These are phyloP conservation scores for Penicillium sp. DNA, from an alignment of 2,329 filamentous ascomycete genomes.

Conservation along the genomic window DNA sequence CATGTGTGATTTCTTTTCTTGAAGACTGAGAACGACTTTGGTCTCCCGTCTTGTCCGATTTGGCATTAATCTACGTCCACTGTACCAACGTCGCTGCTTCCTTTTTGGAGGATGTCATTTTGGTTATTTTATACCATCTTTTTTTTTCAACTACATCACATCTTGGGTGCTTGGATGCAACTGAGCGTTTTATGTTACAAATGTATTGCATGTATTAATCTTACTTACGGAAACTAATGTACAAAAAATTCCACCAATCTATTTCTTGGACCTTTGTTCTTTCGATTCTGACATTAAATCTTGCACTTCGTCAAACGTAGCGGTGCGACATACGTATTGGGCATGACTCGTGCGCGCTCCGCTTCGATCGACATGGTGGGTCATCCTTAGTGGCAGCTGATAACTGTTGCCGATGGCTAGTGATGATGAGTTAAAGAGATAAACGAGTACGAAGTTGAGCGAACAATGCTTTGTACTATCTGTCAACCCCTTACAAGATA, in stretches of 20 bases:
- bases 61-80: background rate
- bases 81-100: background rate
- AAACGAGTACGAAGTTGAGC: background rate
- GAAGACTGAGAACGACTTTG: background rate
- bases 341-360: background rate
- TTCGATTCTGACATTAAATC: background rate
- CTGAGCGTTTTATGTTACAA: background rate
- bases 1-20: background rate
- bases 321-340: background rate
- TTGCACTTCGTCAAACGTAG: background rate
- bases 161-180: background rate
- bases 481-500: too few relatives aligned
- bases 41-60: background rate
- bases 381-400: background rate
- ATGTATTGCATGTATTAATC: background rate
- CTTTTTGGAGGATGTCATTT: background rate
- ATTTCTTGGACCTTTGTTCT: background rate
- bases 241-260: background rate
- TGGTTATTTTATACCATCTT: background rate
- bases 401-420: background rate
- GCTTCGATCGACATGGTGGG: background rate
- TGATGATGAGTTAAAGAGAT: background rate
- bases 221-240: background rate
- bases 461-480: background rate
- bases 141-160: background rate